Evolutionary conservation across 352 stramenopile species (phyloP), one percentile per base, ranked within the genome.

Genomic region (Globisporangium splendens): DNA sequence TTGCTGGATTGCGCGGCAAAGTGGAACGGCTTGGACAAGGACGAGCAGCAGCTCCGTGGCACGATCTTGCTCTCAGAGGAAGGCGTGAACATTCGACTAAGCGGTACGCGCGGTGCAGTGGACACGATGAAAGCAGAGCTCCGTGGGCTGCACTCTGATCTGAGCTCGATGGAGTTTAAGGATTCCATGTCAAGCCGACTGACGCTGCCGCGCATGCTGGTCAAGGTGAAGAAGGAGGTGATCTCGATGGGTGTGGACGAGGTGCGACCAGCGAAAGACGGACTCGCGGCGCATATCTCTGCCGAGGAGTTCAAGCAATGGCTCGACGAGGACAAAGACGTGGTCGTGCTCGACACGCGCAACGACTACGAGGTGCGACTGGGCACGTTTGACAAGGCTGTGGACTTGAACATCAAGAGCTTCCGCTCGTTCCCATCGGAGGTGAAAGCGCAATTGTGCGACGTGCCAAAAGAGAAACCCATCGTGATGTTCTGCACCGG

Each of bases 401-500:
- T 89, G 11, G 73, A 89, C 50, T 70, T 91, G 46, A 71, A 87
- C 46, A 85, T 91, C 60, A 83, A 86, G 55, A 86, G 73, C 60
- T 89, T 91, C 47, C 78, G 81, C 12, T 70, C 73, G 7, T 91
- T 89, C 46, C 81, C 81, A 17, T 42, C 48, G 12, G 47, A 70
- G 51, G 78, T 66, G 28, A 77, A 66, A 20, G 44, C 65, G 7
- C 62, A 80, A 38, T 58, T 89, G 38, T 52, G 79, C 43, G 50
- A 75, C 4, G 63, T 89, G 8, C 77, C 81, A 0, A 89, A 91
- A 47, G 75, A 88, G 22, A 89, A 85, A 28, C 74, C 78, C 2
- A 77, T 91, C n/a, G 78, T 91, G 8, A 91, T 91, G 81, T 91
- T 89, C 58, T 89, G 81, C 64, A 91, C 81, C 20, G 81, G 81